phyloP scores from a whole-genome alignment of 2,329 filamentous ascomycete genomes.

The Tolypocladium cylindrosporum region DNA sequence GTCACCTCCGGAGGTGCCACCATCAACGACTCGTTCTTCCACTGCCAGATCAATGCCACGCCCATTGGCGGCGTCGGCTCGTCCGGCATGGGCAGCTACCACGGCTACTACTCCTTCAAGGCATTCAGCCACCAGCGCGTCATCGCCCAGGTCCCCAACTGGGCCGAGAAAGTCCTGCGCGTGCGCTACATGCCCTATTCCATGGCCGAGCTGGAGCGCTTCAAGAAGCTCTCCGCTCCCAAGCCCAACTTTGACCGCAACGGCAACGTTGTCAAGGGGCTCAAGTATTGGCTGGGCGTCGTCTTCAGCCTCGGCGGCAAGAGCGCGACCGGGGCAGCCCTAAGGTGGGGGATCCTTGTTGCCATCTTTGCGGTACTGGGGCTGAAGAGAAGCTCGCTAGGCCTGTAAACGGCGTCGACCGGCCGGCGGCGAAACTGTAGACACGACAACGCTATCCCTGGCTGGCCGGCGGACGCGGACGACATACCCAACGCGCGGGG shows the following conservation, averaged over 20 bases:
- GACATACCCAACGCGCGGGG: not conserved
- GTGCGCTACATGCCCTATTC: constrained; percentile 59
- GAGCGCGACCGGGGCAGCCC: constrained; percentile 36
- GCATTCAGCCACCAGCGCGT: constrained; percentile 29
- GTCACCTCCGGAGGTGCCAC: constrained; percentile 40
- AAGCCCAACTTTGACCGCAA: constrained; percentile 54
- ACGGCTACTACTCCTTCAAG: constrained; percentile 37
- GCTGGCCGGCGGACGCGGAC: not conserved
- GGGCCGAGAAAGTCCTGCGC: constrained; percentile 42
- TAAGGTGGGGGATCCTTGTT: constrained; percentile 37
- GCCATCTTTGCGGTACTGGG: constrained; percentile 26
- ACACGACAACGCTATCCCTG: not conserved
- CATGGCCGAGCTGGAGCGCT: constrained; percentile 31
- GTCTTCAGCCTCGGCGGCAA: constrained; percentile 41
- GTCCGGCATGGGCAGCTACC: constrained; percentile 37
- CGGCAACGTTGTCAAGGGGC: constrained; percentile 39
- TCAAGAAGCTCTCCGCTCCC: constrained; percentile 29
- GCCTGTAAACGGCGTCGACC: constrained; percentile 14
- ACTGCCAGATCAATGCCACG: constrained; percentile 27
- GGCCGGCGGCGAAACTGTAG: not conserved
- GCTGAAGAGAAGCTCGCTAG: constrained; percentile 23
- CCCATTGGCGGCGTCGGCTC: constrained; percentile 41
- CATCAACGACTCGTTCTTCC: constrained; percentile 37
- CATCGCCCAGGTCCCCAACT: constrained; percentile 24
- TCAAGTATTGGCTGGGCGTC: constrained; percentile 44